Base-by-base conservation (phyloP, 129 eudicot species). In the Calendula officinalis region DNA sequence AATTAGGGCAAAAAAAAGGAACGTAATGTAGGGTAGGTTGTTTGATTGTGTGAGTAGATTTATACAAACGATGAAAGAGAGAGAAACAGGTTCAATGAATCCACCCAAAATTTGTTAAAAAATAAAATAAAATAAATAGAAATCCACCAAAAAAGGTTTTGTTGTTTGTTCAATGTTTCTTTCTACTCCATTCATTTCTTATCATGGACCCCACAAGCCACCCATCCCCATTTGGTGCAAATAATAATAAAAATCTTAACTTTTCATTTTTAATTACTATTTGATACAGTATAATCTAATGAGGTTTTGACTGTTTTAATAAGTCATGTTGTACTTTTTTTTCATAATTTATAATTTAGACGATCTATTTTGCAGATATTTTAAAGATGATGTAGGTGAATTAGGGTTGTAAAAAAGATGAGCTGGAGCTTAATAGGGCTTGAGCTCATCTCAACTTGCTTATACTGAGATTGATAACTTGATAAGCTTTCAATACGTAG, bases 1-100 rank as follows among this genome's bases (percentile, higher is more conserved):
- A 54, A 60, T 77, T 78, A 79, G 95, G 97, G 91, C 83, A 22
- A 22, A 90, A 90, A 90, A 85, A 88, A 68, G 34, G 32, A 35
- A 33, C 32, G 44, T 59, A 57, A 56, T 41, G 75, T 62, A 58
- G 34, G 33, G n/a, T 43, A 17, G 82, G 47, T 16, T 6, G 30
- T 11, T 72, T 48, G 49, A 44, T 72, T 59, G 49, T 34, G 34
- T 49, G 56, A 15, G 47, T 61, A 52, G n/a, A 71, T 58, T 45
- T 54, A 52, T 64, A 55, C 37, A 33, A 56, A 32, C 64, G 63
- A 83, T 48, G 48, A 61, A 60, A 71, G 71, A 56, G 66, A 43
- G 56, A 78, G 27, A 62, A 66, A 48, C 0, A 51, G 64, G 81
- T 85, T 57, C 94, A 85, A 73, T 82, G 94, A 70, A 85, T 78